Evolutionary conservation across 1,284 basidiomycete species (phyloP).

Genomic region (Stereum hirsutum): DNA sequence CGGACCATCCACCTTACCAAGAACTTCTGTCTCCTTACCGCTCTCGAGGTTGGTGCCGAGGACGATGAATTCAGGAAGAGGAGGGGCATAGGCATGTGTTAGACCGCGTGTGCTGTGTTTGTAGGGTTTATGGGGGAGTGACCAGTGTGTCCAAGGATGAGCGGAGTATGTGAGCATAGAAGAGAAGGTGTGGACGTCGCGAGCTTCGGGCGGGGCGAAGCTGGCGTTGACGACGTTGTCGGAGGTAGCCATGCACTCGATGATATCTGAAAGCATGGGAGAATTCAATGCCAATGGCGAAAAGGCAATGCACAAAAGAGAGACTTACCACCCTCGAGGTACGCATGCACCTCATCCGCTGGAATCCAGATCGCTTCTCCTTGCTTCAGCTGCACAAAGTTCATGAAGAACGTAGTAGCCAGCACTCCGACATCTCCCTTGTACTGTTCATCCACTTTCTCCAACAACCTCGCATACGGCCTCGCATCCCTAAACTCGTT

Average conservation of each 20-base stretch:
- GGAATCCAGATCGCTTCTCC: conserved; percentile 56
- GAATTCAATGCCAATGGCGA: not conserved
- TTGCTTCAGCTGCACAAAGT: conserved; percentile 43
- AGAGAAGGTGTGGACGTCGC: conserved; percentile 15
- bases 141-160: conserved; percentile 8
- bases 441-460: conserved; percentile 44
- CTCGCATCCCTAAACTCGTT: conserved; percentile 21
- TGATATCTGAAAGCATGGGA: conserved; percentile 17
- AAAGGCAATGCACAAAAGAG: not conserved
- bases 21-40: too few species aligned
- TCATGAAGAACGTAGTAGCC: conserved; percentile 52
- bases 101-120: too few species aligned
- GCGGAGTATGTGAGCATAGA: conserved; percentile 11
- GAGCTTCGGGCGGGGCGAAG: conserved; percentile 19
- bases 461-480: conserved; percentile 27
- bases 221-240: conserved; percentile 28
- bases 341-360: conserved; percentile 62
- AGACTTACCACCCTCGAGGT: conserved; percentile 44
- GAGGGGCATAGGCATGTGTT: too few species aligned
- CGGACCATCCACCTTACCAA: too few species aligned
- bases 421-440: conserved; percentile 53
- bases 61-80: too few species aligned
- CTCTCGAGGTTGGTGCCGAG: too few species aligned
- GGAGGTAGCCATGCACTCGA: conserved; percentile 27
- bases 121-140: conserved; percentile 8